Percentiles rank a stretch among this genome's conserved stretches.
These are phyloP conservation scores for Phlyctochytrium planicorne DNA, from an alignment of 192 early-diverging fungal species.

Conservation along the genomic window DNA sequence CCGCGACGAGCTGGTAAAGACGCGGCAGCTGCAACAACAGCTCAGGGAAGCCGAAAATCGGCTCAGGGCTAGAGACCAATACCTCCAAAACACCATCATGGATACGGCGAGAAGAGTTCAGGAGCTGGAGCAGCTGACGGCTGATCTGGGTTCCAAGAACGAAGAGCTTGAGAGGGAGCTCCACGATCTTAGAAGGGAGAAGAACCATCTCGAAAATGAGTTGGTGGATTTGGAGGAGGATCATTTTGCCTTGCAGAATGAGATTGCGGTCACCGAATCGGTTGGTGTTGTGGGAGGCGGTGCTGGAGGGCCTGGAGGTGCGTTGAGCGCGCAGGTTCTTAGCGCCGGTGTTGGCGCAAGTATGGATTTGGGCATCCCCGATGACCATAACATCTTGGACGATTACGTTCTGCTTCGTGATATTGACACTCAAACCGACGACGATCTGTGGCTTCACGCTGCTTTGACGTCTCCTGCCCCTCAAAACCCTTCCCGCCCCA, in stretches of 20 bases:
- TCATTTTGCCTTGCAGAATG: slow-evolving; percentile 25
- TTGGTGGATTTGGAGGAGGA: slow-evolving; percentile 25
- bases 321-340: neutral
- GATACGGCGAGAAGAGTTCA: slow-evolving; percentile 32
- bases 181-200: slow-evolving; percentile 8
- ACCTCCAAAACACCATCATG: slow-evolving; percentile 38
- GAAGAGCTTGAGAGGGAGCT: slow-evolving; percentile 28
- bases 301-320: neutral
- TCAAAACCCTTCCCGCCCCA: too few relatives aligned
- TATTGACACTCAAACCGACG: slow-evolving; percentile 27
- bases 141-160: slow-evolving; percentile 20
- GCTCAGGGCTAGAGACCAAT: slow-evolving; percentile 28
- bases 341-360: neutral
- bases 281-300: too few relatives aligned
- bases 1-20: neutral
- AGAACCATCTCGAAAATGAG: slow-evolving; percentile 6
- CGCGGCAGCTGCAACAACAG: slow-evolving; percentile 4
- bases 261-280: too few relatives aligned
- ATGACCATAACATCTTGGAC: slow-evolving; percentile 13
- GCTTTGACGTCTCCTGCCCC: neutral
- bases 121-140: slow-evolving; percentile 30
- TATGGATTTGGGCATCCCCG: neutral
- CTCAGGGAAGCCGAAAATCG: slow-evolving; percentile 27
- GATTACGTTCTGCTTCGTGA: slow-evolving; percentile 28
- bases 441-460: neutral